Conservation (phyloP, 176 grass and related monocot genomes). For the Sorghum bicolor region Sorghum_bicolor_NCBIv3 NC_012876.2:15216501-15217000, state of each 20-base stretch:
- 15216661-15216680: neutral
- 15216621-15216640: neutral
- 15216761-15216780: neutral
- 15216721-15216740: neutral
- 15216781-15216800: constrained; percentile 14
- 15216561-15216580: neutral
- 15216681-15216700: constrained; percentile 11
- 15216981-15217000: constrained; percentile 56
- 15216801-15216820: neutral
- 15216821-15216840: neutral
- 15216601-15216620: neutral
- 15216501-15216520: neutral
- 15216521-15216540: constrained; percentile 4
- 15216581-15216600: neutral
- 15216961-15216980: constrained; percentile 77
- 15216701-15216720: neutral
- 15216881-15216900: constrained; percentile 5
- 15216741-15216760: neutral
- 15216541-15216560: neutral
- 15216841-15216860: neutral
- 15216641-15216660: constrained; percentile 2
- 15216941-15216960: constrained; percentile 78
- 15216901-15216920: constrained; percentile 77
- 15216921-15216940: constrained; percentile 81
- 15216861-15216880: neutral